Base-by-base conservation (phyloP, 805 yeast species). In the Groenewaldozyma salmanticensis region DNA sequence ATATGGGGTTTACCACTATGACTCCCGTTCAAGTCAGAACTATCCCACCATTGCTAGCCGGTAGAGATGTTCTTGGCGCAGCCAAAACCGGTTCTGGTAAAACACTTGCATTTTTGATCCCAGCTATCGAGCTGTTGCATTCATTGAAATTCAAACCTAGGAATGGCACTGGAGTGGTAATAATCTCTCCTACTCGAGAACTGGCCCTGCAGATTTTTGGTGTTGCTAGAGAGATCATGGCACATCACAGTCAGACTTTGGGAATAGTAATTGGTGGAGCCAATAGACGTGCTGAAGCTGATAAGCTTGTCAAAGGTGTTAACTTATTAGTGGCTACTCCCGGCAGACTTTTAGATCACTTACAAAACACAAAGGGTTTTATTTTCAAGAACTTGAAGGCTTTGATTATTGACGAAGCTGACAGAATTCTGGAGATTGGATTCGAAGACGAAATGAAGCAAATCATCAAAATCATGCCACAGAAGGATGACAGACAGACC, bases 81-180 rank as follows among this genome's bases (percentile, higher is more conserved):
- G 99, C 99, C 43, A 90, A 88, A 66, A 92, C 99, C 2, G 99
- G 99, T 41, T 87, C 96, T 1, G 99, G 99, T 60, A 92, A 92
- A 67, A 92, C 99, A 0, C 67, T 94, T 46, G 97, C 99, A 6
- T 92, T 92, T 54, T 68, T 92, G 56, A 74, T 92, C 45, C 99
- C 99, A 11, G 98, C 98, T 24, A 81, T 92, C 49, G 98, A 92
- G 65, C 67, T 87, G 66, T 71, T 92, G 42, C 82, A 88, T 58
- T 79, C 95, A 15, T 72, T 92, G 55, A 86, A 82, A 60, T 92
- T 88, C 70, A 92, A 90, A 65, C 97, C 98, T 42, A 77, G 97
- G 69, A 94, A 92, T 59, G 98, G 98, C 52, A 90, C 97, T 13
- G 97, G 97, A 60, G 96, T 88, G 21, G 77, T 92, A 50, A 84